Base-by-base conservation (phyloP, 1,284 basidiomycete genomes). In the Fomitopsis schrenkii region DNA sequence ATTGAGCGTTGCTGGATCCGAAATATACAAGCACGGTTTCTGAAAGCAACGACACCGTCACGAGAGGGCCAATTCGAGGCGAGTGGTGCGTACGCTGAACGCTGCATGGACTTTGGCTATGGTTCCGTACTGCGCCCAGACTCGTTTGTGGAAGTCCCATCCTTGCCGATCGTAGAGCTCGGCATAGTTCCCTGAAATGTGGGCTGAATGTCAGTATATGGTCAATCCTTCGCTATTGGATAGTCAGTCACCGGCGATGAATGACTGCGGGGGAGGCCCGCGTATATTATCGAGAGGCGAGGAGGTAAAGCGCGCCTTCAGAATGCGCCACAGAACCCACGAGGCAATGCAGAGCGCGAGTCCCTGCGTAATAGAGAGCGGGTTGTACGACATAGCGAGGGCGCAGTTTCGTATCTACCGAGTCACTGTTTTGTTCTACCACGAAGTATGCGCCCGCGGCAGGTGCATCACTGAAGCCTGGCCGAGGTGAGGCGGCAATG, bases 91-190 rank as follows among this genome's bases (percentile, higher is more conserved):
- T 53, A 63, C 62, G 4, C 46, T 65, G 14, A 68, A 63, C 14
- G 63, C 40, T 2, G 64, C 67, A 22, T 65, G 59, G 17, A 70
- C 35, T 22, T 64, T 60, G 14, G 63, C 66, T 2, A 67, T 64
- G 1, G 61, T 53, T 1, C 69, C 68, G 38, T 71, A 72, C 14
- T 62, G 61, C n/a, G 62, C 57, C 9, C 58, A 60, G 0, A 72
- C 40, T 14, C 59, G 61, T 7, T 58, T 46, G n/a, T 68, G 66
- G 44, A 65, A 72, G 0, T 59, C 56, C 62, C 63, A 68, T 8
- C 64, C 64, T 7, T 64, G 59, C 4, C 58, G 61, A 40, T 60
- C 6, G 61, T 57, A n/a, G 44, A 38, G 12, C 57, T 52, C 28
- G n/a, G 5, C 30, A 15, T 17, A 40, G 50, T 53, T 55, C 3